Percentiles rank a stretch among this genome's conserved stretches.
Conservation (phyloP, 2,329 filamentous ascomycete species). For the Neofusicoccum sp. region DNA sequence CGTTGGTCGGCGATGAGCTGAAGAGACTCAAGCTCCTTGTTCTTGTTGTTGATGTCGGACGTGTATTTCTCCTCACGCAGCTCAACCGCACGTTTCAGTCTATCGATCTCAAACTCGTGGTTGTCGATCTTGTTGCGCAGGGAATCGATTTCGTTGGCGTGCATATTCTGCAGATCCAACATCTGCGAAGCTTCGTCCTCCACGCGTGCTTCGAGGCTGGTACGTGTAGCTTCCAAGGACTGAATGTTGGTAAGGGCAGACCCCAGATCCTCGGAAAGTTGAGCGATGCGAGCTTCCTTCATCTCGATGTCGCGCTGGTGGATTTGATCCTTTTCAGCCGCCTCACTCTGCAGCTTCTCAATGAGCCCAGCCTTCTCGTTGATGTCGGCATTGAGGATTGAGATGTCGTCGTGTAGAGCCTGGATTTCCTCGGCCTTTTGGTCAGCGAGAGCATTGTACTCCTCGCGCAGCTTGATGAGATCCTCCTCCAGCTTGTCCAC, state of each 20-base stretch:
- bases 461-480: conserved; percentile 32
- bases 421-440: conserved; percentile 31
- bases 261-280: conserved; percentile 23
- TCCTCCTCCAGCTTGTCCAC: conserved; percentile 36
- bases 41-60: conserved; percentile 27
- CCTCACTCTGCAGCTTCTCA: conserved; percentile 31
- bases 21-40: conserved; percentile 34
- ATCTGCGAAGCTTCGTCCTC: conserved; percentile 34
- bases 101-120: conserved; percentile 38
- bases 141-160: conserved; percentile 35
- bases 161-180: conserved; percentile 33
- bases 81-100: conserved; percentile 31
- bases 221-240: conserved; percentile 28
- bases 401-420: conserved; percentile 29
- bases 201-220: conserved; percentile 34
- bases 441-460: conserved; percentile 30
- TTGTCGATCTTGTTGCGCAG: conserved; percentile 41
- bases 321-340: conserved; percentile 30
- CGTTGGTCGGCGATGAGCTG: conserved; percentile 34
- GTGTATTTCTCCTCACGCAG: conserved; percentile 27
- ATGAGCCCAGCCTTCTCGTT: conserved; percentile 29
- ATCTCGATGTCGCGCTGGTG: conserved; percentile 27
- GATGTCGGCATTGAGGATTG: conserved; percentile 36
- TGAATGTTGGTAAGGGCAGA: conserved; percentile 20
- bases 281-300: conserved; percentile 31